phyloP scores from a whole-genome alignment of 192 early-diverging fungal species.

The Coemansia sp. region DNA sequence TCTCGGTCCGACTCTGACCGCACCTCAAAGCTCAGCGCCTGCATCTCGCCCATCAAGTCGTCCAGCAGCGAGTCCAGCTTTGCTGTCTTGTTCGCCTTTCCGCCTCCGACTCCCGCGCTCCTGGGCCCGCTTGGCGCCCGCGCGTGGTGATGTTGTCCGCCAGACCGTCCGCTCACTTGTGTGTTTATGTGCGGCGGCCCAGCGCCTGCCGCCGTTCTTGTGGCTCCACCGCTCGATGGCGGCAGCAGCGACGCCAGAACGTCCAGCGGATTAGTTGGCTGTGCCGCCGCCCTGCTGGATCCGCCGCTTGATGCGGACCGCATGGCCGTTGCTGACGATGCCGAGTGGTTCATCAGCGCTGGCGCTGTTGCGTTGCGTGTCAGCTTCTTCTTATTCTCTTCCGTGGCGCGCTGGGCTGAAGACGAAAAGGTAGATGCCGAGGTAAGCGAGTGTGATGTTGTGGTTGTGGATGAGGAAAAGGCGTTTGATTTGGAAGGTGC shows the following conservation, averaged over 20 bases:
- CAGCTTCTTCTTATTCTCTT: conserved; percentile 24
- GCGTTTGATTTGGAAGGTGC: neutral
- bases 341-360: conserved; percentile 1
- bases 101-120: conserved; percentile 9
- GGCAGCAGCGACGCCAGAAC: conserved; percentile 40
- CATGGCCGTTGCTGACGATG: conserved; percentile 1
- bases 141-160: neutral
- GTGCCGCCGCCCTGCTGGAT: conserved; percentile 5
- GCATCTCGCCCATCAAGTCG: conserved; percentile 54
- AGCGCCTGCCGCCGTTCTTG: neutral
- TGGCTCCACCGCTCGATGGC: conserved; percentile 4
- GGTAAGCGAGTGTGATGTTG: too few relatives aligned
- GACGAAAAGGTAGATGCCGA: neutral
- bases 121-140: neutral
- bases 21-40: conserved; percentile 43
- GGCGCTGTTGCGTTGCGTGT: conserved; percentile 30
- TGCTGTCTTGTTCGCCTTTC: conserved; percentile 33
- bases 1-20: conserved; percentile 52
- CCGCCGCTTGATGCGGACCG: neutral
- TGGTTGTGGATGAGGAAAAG: conserved; percentile 4
- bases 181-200: conserved; percentile 38
- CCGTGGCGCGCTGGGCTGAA: neutral
- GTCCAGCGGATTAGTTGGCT: conserved; percentile 23
- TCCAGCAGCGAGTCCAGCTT: conserved; percentile 53
- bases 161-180: conserved; percentile 11